A percentile compares a stretch with the other conserved stretches of the same genome.
Conservation (phyloP, 805 yeast species). For the Pichia insulana region DNA sequence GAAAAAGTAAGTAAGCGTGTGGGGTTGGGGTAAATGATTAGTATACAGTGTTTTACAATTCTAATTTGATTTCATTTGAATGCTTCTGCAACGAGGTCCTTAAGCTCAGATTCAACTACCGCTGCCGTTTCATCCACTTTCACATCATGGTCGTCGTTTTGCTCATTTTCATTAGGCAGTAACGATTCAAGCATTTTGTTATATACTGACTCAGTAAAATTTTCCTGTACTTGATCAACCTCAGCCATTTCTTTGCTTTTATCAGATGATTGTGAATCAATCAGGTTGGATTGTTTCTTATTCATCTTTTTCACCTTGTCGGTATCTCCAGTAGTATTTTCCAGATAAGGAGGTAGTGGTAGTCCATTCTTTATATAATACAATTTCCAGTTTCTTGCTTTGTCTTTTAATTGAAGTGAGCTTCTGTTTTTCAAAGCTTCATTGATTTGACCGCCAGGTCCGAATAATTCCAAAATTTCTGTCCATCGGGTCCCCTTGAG, state of each 20-base stretch:
- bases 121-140: slow-evolving; percentile 5
- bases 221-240: slow-evolving; percentile 16
- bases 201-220: slow-evolving; percentile 14
- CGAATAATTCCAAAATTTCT: slow-evolving; percentile 79
- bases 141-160: background rate
- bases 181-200: slow-evolving; percentile 17
- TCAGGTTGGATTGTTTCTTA: background rate
- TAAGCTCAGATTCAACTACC: slow-evolving; percentile 24
- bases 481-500: slow-evolving; percentile 92
- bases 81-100: slow-evolving; percentile 28
- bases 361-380: slow-evolving; percentile 66
- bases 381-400: slow-evolving; percentile 94
- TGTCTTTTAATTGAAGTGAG: slow-evolving; percentile 90
- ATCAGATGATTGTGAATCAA: background rate
- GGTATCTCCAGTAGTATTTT: slow-evolving; percentile 80
- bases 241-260: slow-evolving; percentile 10
- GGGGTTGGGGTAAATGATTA: background rate
- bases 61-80: slow-evolving; percentile 15
- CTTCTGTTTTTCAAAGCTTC: slow-evolving; percentile 82
- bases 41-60: background rate
- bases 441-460: slow-evolving; percentile 83
- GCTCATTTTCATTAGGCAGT: slow-evolving; percentile 1
- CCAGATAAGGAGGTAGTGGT: slow-evolving; percentile 72
- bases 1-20: too few species aligned
- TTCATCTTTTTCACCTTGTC: slow-evolving; percentile 24